Evolutionary conservation across 805 yeast species (phyloP).

Genomic region (Candida mattraensis): DNA sequence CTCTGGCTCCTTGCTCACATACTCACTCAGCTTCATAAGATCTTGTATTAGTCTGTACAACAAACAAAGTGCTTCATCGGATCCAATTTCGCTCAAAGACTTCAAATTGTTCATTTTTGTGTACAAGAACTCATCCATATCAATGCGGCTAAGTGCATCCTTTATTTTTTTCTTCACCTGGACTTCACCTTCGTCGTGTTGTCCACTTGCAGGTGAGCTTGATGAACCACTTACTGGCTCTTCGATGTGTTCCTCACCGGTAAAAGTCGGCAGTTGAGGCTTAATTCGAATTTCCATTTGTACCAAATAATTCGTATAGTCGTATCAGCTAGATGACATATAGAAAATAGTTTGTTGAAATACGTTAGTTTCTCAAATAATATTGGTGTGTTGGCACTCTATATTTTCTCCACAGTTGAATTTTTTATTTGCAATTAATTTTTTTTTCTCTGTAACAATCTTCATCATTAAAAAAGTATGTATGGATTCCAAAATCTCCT

Average conservation of each 20-base stretch:
- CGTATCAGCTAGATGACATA: too few relatives aligned
- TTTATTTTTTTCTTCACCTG: neutral
- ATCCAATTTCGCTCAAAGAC: constrained; percentile 22
- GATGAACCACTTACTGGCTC: neutral
- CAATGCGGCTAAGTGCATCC: constrained; percentile 9
- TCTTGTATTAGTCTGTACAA: constrained; percentile 28
- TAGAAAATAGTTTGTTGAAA: too few relatives aligned
- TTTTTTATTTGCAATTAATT: too few relatives aligned
- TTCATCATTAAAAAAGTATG: too few relatives aligned
- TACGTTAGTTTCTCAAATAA: neutral
- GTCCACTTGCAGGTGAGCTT: constrained; percentile 1
- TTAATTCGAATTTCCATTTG: constrained; percentile 22
- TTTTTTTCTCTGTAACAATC: too few relatives aligned
- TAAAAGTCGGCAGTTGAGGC: constrained; percentile 27
- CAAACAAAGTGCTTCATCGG: constrained; percentile 32
- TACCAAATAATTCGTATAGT: too few relatives aligned
- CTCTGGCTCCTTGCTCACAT: constrained; percentile 8
- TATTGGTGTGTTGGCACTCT: too few relatives aligned
- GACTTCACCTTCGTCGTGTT: constrained; percentile 1
- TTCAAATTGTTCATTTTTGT: constrained; percentile 20
- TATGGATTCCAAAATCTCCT: too few relatives aligned
- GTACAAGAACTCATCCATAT: constrained; percentile 36
- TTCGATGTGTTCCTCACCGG: constrained; percentile 11
- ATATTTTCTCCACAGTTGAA: too few relatives aligned
- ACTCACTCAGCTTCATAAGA: constrained; percentile 20